These are phyloP conservation scores for Globisporangium spinosum DNA, from an alignment of 352 stramenopile species.

Conservation along the genomic window DNA sequence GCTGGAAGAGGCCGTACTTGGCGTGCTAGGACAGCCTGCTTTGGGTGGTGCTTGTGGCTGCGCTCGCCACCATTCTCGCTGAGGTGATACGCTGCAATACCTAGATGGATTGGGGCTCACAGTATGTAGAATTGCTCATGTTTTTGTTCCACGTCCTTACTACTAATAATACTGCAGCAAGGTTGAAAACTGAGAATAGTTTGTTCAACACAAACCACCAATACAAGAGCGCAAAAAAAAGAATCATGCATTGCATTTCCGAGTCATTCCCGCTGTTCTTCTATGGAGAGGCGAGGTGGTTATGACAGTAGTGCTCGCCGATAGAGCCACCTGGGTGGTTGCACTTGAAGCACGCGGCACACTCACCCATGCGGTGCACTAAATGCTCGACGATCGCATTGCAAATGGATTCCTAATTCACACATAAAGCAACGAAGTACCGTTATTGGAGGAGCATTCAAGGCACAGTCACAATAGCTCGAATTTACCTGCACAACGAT, in stretches of 20 bases:
- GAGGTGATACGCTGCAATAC: not conserved
- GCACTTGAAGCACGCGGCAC: conserved; percentile 30
- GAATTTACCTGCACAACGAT: conserved; percentile 64
- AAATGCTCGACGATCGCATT: conserved; percentile 73
- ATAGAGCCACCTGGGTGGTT: conserved; percentile 79
- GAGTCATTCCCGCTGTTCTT: not conserved
- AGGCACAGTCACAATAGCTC: not conserved
- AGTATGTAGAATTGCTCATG: not conserved
- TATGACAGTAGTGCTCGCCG: conserved; percentile 21
- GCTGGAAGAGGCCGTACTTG: conserved; percentile 25
- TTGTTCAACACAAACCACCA: not conserved
- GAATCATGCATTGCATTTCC: not conserved
- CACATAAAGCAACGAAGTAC: not conserved
- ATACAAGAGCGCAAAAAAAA: not conserved
- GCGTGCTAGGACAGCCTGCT: not conserved
- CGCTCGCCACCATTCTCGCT: not conserved
- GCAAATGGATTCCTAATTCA: conserved; percentile 55
- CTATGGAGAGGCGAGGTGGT: conserved; percentile 5
- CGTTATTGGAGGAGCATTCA: not conserved
- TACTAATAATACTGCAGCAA: not conserved
- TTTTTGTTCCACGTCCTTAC: not conserved
- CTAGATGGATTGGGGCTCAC: not conserved
- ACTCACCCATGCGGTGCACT: conserved; percentile 31
- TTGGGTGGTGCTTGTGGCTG: not conserved
- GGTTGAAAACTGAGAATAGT: not conserved